These are phyloP conservation scores for Platanthera guangdongensis DNA, from an alignment of 106 monocot genomes.

Conservation along the genomic window DNA sequence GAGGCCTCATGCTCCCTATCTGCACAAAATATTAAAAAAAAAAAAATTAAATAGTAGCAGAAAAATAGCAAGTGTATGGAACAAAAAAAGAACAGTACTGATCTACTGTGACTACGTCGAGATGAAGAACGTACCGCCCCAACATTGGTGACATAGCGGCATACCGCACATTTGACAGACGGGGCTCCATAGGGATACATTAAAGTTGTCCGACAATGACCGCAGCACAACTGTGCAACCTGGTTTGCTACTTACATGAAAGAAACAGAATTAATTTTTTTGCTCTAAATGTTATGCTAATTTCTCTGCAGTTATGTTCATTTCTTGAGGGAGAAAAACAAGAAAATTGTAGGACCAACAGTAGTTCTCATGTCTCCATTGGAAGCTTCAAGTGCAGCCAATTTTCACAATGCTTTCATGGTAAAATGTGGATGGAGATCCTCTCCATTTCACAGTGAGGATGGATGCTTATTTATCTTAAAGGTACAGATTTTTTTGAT, in stretches of 20 bases:
- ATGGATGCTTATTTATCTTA: too few species aligned
- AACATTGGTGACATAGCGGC: conserved; percentile 48
- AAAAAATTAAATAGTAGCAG: background rate
- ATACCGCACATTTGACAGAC: conserved; percentile 55
- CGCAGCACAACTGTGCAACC: conserved; percentile 54
- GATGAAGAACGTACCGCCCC: conserved; percentile 26
- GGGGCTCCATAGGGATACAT: conserved; percentile 67
- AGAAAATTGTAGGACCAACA: too few species aligned
- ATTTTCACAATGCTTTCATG: too few species aligned
- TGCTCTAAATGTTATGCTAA: background rate
- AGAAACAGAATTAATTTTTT: background rate
- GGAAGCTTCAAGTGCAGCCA: too few species aligned
- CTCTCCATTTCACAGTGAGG: too few species aligned
- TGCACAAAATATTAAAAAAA: conserved; percentile 12
- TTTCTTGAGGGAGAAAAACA: background rate
- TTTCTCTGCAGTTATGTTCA: background rate
- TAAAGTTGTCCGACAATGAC: conserved; percentile 41
- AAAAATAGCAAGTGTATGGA: background rate
- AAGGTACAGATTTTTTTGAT: too few species aligned
- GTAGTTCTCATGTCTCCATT: too few species aligned
- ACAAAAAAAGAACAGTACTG: too few species aligned
- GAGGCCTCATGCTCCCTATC: conserved; percentile 24
- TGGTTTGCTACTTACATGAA: conserved; percentile 35
- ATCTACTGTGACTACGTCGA: too few species aligned
- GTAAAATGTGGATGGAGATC: too few species aligned